Evolutionary conservation across 2,329 filamentous ascomycete species (phyloP), one percentile per base, ranked within the genome.

Genomic region (Penicillium sp.): DNA sequence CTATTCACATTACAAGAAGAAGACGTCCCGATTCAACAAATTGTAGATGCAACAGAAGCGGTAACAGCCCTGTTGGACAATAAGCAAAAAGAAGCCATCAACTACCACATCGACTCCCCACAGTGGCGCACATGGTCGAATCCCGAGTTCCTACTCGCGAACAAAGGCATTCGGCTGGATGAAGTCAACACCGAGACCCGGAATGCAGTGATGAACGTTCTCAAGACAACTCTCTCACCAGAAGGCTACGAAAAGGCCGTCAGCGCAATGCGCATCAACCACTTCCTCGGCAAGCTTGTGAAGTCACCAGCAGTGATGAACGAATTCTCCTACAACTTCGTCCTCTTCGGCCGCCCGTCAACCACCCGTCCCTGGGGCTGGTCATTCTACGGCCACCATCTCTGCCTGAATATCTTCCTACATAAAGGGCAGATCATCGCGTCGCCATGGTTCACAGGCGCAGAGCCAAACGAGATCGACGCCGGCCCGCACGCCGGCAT

Each of bases 401-500:
- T 93, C 2, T 90, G 88, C 62, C 78, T 92, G 2, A 86, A 86
- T 64, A 80, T 88, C 22, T 88, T 91, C 67, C 78, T 91, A 53
- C 82, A 86, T 66, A 78, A 78, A 31, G 72, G 75, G 0, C 86
- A 90, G 69, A 85, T 91, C 47, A 76, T 90, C 42, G 78, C 90
- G 3, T 85, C 84, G 0, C 89, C 89, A 0, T 89, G 86, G 74
- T 93, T 93, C 72, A 90, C 88, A 0, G 89, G 89, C 52, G 89
- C 89, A 0, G 89, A 93, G 72, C 89, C 89, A 0, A 91, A 92
- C 64, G 66, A 86, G 35, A 88, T 91, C 62, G 88, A 91, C 61
- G 71, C 73, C 0, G 88, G 88, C 0, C 81, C 80, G 0, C 80
- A 84, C 69, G 73, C 75, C 1, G 88, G 88, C 7, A 89, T 85